Conservation (phyloP, 2,329 filamentous ascomycete genomes). For the Hypoxylon sp. region DNA sequence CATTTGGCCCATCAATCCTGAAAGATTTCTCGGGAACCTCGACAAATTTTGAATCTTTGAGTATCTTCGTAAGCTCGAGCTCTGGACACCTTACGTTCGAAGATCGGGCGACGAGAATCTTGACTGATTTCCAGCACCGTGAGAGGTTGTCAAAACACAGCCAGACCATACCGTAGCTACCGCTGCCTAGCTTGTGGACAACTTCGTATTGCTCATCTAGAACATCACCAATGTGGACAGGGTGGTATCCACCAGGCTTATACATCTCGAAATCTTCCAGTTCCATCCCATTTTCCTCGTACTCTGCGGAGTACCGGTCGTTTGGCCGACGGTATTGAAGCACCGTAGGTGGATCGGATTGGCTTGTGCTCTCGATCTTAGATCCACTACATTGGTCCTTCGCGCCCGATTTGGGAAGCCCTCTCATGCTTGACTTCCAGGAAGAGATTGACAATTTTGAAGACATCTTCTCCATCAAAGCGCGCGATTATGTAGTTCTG, state of each 20-base stretch:
- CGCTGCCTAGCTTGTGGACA: neutral
- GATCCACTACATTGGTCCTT: neutral
- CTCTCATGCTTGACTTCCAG: no score
- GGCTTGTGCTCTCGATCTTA: neutral
- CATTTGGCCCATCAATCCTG: neutral
- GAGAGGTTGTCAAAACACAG: neutral
- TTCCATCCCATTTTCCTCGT: neutral
- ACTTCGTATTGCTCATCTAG: neutral
- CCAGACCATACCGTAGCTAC: neutral
- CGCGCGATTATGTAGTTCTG: neutral
- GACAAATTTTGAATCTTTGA: neutral
- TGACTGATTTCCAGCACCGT: neutral
- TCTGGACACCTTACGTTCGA: neutral
- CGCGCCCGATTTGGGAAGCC: neutral
- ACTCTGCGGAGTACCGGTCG: neutral
- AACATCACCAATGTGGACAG: neutral
- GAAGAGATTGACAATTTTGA: no score
- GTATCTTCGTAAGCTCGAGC: neutral
- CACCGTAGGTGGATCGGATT: neutral
- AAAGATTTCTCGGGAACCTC: neutral
- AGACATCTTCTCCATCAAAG: neutral
- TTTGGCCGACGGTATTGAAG: neutral
- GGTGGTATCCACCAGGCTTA: neutral
- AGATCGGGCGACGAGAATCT: neutral
- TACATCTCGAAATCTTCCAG: neutral